Evolutionary conservation across 768 basidiomycete species (phyloP).

Genomic region (Saitozyma sp.): DNA sequence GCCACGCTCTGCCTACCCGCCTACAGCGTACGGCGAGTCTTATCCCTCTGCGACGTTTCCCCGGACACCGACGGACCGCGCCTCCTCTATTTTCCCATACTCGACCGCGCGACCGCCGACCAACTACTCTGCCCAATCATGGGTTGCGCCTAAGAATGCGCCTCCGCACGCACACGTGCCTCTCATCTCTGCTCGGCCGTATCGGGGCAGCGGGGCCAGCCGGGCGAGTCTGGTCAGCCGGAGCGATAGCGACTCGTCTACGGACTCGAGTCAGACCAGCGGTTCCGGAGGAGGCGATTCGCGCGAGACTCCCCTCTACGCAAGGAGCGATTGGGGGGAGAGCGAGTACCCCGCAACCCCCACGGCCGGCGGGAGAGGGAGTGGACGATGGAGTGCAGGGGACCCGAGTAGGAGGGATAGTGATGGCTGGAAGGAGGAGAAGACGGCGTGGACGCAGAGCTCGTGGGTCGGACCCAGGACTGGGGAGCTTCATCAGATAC

Average conservation of each 20-base stretch:
- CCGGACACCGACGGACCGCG: constrained; percentile 7
- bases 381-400: not conserved
- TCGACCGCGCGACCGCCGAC: constrained; percentile 38
- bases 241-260: not conserved
- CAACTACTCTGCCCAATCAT: constrained; percentile 19
- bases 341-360: constrained; percentile 4
- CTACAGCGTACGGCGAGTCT: too few relatives aligned
- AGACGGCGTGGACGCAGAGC: constrained; percentile 5
- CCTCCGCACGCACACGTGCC: constrained; percentile 1
- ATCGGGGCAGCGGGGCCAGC: too few relatives aligned
- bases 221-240: constrained; percentile 1
- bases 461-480: constrained; percentile 15
- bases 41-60: not conserved
- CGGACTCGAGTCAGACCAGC: not conserved
- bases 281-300: not conserved
- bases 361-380: not conserved
- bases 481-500: not conserved
- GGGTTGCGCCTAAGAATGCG: constrained; percentile 1
- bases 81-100: constrained; percentile 37
- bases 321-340: constrained; percentile 16
- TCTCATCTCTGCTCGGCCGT: not conserved
- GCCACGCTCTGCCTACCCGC: too few relatives aligned
- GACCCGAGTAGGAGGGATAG: constrained; percentile 1
- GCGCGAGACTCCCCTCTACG: constrained; percentile 19
- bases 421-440: constrained; percentile 2